Evolutionary conservation across 495 filamentous ascomycete genomes (phyloP), one percentile per base, ranked within the genome.

Genomic region (Baudoinia panamericana): DNA sequence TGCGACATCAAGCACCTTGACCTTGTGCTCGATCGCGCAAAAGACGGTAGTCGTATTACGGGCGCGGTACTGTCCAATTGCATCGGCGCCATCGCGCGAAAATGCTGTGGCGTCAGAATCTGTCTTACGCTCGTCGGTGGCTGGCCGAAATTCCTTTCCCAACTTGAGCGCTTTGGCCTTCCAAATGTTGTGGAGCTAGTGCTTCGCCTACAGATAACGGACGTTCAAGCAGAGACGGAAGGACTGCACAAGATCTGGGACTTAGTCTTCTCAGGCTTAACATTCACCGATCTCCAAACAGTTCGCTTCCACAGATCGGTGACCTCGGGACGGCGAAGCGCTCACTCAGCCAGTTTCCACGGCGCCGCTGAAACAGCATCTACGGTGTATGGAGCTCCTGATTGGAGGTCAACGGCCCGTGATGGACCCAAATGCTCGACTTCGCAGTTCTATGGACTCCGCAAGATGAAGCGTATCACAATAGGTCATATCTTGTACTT

Each of bases 1-100:
- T 18, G 43, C 1, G 37, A 46, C n/a, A 41, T 46, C 36, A 46
- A 41, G 27, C 26, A 32, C 29, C 36, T 39, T 15, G 19, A 33
- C 9, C 18, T 39, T 20, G 12, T 34, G 13, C 21, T 41, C 11
- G 34, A 46, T 24, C 19, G 31, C 19, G 13, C 10, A 5, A 23
- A 36, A 15, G 41, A 36, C 23, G 31, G 30, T 8, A 11, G 36
- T 12, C 27, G 22, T n/a, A 36, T 36, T 17, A 43, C 41, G 11
- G 41, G 30, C 17, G 41, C 32, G 19, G n/a, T 33, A 2, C 13
- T 43, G 2, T n/a, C 41, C 13, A 43, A 43, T 33, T 43, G 32
- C 23, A 21, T 43, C 11, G 41, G 41, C 21, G 32, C 41, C 11
- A 33, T 43, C 6, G 12, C 16, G 2, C 4, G 41, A 13, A 36